phyloP scores from a whole-genome alignment of 495 filamentous ascomycete species.

The Parathielavia appendiculata region DNA sequence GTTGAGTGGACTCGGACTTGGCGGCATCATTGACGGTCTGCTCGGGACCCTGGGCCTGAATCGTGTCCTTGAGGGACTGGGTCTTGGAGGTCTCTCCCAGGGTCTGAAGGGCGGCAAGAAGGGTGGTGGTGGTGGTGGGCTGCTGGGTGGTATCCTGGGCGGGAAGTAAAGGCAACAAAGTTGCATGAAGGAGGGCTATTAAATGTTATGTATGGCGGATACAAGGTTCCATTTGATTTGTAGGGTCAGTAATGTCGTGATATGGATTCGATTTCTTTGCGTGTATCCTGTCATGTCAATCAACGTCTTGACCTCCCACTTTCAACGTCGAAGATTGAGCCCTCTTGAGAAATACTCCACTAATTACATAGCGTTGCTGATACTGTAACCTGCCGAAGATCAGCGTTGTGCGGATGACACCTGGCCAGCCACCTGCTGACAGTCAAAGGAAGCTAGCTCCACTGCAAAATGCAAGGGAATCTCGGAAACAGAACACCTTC shows the following conservation, averaged over 20 bases:
- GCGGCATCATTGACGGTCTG: slow-evolving; percentile 70
- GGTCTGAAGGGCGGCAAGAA: slow-evolving; percentile 37
- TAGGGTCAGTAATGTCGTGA: neutral
- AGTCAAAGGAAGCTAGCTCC: too few species aligned
- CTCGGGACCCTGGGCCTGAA: slow-evolving; percentile 76
- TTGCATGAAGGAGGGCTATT: neutral
- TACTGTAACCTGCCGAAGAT: too few species aligned
- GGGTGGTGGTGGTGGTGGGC: slow-evolving; percentile 27
- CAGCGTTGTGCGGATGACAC: too few species aligned
- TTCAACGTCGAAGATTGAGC: too few species aligned
- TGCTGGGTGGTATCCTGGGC: slow-evolving; percentile 31
- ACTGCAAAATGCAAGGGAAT: too few species aligned
- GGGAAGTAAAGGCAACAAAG: neutral
- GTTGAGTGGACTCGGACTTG: slow-evolving; percentile 79
- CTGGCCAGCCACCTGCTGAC: too few species aligned
- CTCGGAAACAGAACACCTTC: too few species aligned
- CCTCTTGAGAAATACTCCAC: too few species aligned
- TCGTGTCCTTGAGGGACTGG: slow-evolving; percentile 69
- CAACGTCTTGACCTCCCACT: too few species aligned
- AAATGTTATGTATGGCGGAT: neutral
- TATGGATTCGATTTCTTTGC: neutral
- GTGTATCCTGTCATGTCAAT: too few species aligned
- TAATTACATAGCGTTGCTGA: too few species aligned
- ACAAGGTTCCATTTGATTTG: neutral
- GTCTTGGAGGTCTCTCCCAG: slow-evolving; percentile 57